Evolutionary conservation across 2,329 filamentous ascomycete species (phyloP), one percentile per base, ranked within the genome.

Genomic region (Aspergillus floridensis): DNA sequence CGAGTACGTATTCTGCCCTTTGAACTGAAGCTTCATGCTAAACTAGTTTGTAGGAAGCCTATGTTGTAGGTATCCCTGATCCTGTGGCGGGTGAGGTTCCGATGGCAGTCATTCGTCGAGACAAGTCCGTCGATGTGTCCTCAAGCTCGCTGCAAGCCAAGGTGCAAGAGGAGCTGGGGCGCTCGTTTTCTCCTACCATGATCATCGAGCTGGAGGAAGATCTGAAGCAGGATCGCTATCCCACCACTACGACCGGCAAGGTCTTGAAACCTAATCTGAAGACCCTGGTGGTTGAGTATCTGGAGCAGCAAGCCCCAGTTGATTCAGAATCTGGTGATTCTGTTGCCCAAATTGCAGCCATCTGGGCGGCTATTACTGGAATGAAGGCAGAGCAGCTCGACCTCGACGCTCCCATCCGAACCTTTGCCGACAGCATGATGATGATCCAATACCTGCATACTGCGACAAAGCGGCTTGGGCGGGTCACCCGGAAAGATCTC

Each of bases 381-480:
- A n/a, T 59, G 1, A 35, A n/a, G 4, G 19, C 22, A 8, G 50
- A 55, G 19, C 31, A 50, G 22, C 49, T 59, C 12, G 35, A 55
- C 16, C 44, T 35, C 16, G 51, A 53, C 19, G 46, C 21, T 8
- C 31, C 44, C 5, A 46, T 59, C 14, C 19, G 24, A 12, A 50
- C 44, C 24, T 59, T 59, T 5, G 52, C 44, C 19, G 57, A 59
- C 44, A 59, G 57, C 49, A 49, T 59, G 31, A 49, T 50, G 29
- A n/a, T 55, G 10, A 59, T 59, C 26, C 57, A 59, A 26, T 59
- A 53, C 38, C 22, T 49, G 21, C 32, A 50, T 29, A 21, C 38
- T 14, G 44, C 46, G 8, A 46, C 22, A 8, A 24, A 22, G 31
- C 29, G 19, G 3, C 51, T 41, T 3, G 29, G 49, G 19, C 48